These are phyloP conservation scores for Ailanthus altissimus DNA, from an alignment of 345 rosid genomes.

Conservation along the genomic window DNA sequence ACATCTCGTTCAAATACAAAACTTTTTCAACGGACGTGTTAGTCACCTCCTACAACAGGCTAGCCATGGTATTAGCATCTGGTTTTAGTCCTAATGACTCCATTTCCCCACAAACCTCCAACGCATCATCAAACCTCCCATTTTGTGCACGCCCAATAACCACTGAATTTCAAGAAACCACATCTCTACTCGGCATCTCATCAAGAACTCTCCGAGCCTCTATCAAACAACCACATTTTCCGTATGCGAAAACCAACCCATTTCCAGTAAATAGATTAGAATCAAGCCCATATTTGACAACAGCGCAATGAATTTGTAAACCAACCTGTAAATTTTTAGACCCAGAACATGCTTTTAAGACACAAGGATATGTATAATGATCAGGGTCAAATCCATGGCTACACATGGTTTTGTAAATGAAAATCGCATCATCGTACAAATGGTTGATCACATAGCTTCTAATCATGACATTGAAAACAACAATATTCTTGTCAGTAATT, in stretches of 20 bases:
- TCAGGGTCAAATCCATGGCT: constrained; percentile 50
- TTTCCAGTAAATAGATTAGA: constrained; percentile 59
- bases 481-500: constrained; percentile 62
- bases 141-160: constrained; percentile 66
- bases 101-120: constrained; percentile 72
- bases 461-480: constrained; percentile 72
- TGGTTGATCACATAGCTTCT: constrained; percentile 64
- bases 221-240: constrained; percentile 61
- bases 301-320: constrained; percentile 54
- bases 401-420: constrained; percentile 45
- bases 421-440: constrained; percentile 47
- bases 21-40: constrained; percentile 55
- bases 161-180: constrained; percentile 80
- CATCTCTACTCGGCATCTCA: constrained; percentile 63
- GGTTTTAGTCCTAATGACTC: constrained; percentile 43
- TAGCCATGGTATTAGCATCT: constrained; percentile 74
- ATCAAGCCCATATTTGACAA: constrained; percentile 54
- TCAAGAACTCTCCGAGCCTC: constrained; percentile 58
- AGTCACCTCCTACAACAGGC: constrained; percentile 64
- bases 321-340: constrained; percentile 52
- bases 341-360: constrained; percentile 71
- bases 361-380: constrained; percentile 69
- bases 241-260: constrained; percentile 70
- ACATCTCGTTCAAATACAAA: constrained; percentile 55
- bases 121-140: constrained; percentile 50